Percentiles rank a stretch among this genome's conserved stretches.
Conservation (phyloP, 768 basidiomycete species). For the Suillus cothurnatus region DNA sequence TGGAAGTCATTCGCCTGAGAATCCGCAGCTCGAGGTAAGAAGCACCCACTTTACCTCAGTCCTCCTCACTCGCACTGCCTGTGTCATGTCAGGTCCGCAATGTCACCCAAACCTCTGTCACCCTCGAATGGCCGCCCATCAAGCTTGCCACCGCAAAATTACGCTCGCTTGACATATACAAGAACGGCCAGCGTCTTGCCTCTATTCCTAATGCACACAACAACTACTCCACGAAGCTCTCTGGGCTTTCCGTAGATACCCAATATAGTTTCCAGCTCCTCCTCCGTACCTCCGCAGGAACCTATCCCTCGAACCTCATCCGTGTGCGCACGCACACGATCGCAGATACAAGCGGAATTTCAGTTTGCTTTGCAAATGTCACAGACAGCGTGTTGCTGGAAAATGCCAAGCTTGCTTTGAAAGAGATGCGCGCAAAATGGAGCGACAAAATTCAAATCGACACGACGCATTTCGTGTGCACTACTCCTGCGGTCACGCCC, state of each 20-base stretch:
- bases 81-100: conserved; percentile 71
- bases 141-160: conserved; percentile 85
- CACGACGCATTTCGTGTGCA: conserved; percentile 97
- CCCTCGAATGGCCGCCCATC: conserved; percentile 91
- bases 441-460: conserved; percentile 95
- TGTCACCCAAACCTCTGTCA: conserved; percentile 95
- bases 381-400: conserved; percentile 76
- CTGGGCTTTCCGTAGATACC: conserved; percentile 77
- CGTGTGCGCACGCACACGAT: conserved; percentile 91
- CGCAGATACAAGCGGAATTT: conserved; percentile 92
- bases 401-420: conserved; percentile 77
- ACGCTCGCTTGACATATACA: conserved; percentile 89
- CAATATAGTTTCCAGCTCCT: conserved; percentile 96
- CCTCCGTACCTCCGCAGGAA: conserved; percentile 90
- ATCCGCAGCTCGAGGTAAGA: conserved; percentile 75
- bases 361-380: conserved; percentile 92
- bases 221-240: conserved; percentile 91
- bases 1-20: conserved; percentile 64
- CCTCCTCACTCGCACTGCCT: conserved; percentile 8
- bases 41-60: background rate
- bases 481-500: conserved; percentile 76
- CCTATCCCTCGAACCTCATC: conserved; percentile 82
- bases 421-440: conserved; percentile 88
- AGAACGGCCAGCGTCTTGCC: conserved; percentile 86
- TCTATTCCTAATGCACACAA: conserved; percentile 79